phyloP scores from a whole-genome alignment of 2,329 filamentous ascomycete genomes.

The Trichoderma breve region DNA sequence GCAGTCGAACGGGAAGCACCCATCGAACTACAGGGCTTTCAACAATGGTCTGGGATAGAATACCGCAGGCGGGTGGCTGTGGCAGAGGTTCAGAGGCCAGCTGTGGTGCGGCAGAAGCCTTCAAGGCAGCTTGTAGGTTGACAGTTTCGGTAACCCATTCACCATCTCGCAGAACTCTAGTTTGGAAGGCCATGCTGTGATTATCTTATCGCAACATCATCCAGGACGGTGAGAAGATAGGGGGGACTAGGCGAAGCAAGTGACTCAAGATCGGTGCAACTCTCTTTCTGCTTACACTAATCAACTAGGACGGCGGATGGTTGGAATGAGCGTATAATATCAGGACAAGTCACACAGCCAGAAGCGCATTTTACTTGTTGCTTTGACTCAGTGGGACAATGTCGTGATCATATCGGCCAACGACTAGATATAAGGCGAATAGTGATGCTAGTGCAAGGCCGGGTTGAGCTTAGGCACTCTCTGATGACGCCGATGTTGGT shows the following conservation, averaged over 20 bases:
- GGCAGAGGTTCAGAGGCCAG: constrained; percentile 32
- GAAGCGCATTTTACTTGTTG: not conserved
- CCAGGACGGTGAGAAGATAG: not conserved
- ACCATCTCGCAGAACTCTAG: constrained; percentile 52
- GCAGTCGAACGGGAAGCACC: constrained; percentile 76
- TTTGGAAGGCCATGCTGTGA: constrained; percentile 48
- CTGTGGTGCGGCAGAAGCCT: constrained; percentile 36
- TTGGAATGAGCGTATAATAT: not conserved
- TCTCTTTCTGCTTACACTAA: not conserved
- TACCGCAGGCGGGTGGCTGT: constrained; percentile 57
- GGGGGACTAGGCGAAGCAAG: too few species aligned
- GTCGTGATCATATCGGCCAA: not conserved
- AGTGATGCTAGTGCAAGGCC: not conserved
- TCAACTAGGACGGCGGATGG: not conserved
- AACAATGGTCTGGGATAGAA: constrained; percentile 76
- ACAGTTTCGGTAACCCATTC: constrained; percentile 57
- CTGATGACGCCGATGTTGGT: constrained; percentile 2
- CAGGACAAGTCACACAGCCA: not conserved
- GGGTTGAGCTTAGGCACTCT: not conserved
- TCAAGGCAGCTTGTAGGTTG: constrained; percentile 43
- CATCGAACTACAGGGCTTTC: constrained; percentile 72
- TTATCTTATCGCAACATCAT: constrained; percentile 27
- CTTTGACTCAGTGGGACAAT: not conserved
- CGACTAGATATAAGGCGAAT: not conserved
- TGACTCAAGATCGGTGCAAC: not conserved